Evolutionary conservation across 805 yeast species (phyloP), one percentile per base, ranked within the genome.

Genomic region (Henningerozyma blattae): DNA sequence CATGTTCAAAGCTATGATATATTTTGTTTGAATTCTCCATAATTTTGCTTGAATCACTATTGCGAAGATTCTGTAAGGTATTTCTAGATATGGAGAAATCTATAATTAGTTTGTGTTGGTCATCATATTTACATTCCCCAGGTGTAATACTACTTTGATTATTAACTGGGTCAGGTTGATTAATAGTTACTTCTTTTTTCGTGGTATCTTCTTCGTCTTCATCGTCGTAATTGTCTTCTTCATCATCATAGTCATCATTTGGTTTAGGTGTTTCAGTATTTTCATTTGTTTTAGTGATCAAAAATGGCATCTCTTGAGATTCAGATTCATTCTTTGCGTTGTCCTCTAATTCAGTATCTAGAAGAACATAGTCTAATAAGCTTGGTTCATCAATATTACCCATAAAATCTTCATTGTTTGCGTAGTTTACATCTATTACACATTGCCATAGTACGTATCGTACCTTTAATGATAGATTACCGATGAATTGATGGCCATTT

Each of bases 1-100:
- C 94, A 48, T 74, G 70, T 51, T 82, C 93, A 49, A 79, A 79
- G 44, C 68, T 74, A 48, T 81, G 91, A 47, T 81, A 81, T 4
- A 80, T 71, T 43, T 72, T 77, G 56, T 75, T 75, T 60, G 79
- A 78, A 48, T 74, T 79, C 38, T 67, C 71, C 37, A 80, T 72
- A 4, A 62, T 42, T 2, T 45, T 43, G 28, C 55, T 58, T 29
- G 56, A 49, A 30, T 62, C 60, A 16, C 41, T 53, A 4, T 50
- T 37, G 40, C 54, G 52, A 22, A 61, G 38, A 35, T 50, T 57
- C 14, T 50, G 35, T 10, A 59, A 31, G 7, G 62, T 62, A 4
- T 53, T 52, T 36, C 52, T 50, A 1, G 61, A 56, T 22, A 63
- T 55, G 38, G 57, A 56, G 16, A 63, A 48, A 18, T 48, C 52